Base-by-base conservation (phyloP, 257 asterid genomes). In the Capsicum pubescens region DNA sequence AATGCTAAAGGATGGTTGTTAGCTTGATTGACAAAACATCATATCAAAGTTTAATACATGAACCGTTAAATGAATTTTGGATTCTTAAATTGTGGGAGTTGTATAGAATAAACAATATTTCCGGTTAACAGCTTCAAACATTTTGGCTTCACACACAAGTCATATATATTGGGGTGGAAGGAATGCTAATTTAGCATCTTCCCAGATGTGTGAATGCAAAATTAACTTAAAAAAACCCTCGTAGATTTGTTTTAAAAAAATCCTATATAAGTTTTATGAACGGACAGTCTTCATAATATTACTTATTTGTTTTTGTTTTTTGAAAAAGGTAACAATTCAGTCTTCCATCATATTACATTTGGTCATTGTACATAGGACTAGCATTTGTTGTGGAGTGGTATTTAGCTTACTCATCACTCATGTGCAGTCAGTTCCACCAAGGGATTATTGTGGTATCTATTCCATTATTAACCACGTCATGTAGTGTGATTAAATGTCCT, bases 1-100 rank as follows among this genome's bases (percentile, higher is more conserved):
- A 74, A 74, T 71, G 11, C 46, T 72, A 8, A 52, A 13, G 19
- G 9, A 74, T 19, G 42, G 44, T 74, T 7, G 3, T 19, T 48
- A 12, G 42, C 12, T 21, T 72, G 59, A 74, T 74, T 11, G 81
- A 14, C 44, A 44, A 42, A 69, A 70, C 78, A 70, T 50, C 60
- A 19, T 52, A 48, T 72, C 57, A 52, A 76, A 76, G 81, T 52
- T 76, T 52, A 76, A 76, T 72, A 19, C 4, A 13, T 12, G 60
- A 52, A 48, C 6, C 46, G 58, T 26, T 10, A 71, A 46, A 8
- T 72, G 80, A 1, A 26, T 4, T 72, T 48, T 13, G 80, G 11
- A 11, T 72, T 19, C 80, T 48, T 48, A 48, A 11, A n/a, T 19
- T 70, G 16, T 1, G 17, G 5, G 32, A 72, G 59, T 19, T 72